A percentile compares a stretch with the other conserved stretches of the same genome.
These are phyloP conservation scores for Amaranthus hypochondriacus DNA, from an alignment of 148 eudicot genomes.

Conservation along the genomic window DNA sequence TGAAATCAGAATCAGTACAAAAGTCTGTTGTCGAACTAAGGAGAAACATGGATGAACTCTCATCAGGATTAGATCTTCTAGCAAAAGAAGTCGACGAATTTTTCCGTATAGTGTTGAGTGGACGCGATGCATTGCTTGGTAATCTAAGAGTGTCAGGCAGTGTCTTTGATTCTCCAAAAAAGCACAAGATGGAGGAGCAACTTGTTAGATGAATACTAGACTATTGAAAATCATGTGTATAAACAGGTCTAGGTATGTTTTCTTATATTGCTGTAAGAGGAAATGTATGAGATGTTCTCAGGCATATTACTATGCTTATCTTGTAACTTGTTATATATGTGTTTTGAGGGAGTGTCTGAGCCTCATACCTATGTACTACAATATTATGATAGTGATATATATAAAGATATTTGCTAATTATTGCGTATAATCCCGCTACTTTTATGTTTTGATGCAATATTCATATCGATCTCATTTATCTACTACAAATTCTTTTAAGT, in stretches of 20 bases:
- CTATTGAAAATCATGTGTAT: constrained; percentile 12
- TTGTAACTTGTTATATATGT: constrained; percentile 15
- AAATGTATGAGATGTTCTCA: constrained; percentile 13
- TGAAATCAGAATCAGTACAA: constrained; percentile 28
- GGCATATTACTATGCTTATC: constrained; percentile 19
- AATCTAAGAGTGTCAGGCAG: constrained; percentile 50
- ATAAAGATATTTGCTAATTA: constrained; percentile 3
- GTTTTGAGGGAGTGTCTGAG: constrained; percentile 13
- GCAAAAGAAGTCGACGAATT: constrained; percentile 67
- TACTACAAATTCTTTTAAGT: background rate
- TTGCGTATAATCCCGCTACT: background rate
- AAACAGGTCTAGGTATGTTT: constrained; percentile 32
- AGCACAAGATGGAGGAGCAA: constrained; percentile 30
- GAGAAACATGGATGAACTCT: constrained; percentile 40
- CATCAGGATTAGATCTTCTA: constrained; percentile 58
- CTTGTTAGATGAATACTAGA: constrained; percentile 32
- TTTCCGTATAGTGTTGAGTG: constrained; percentile 62
- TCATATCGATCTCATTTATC: background rate
- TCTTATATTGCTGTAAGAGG: constrained; percentile 15
- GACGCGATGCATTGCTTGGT: constrained; percentile 78
- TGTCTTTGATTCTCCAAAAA: constrained; percentile 33
- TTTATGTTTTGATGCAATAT: background rate
- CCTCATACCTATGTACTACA: constrained; percentile 17
- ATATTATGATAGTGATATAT: constrained; percentile 25
- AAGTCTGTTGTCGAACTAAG: constrained; percentile 32